Evolutionary conservation across 768 basidiomycete genomes (phyloP).

Genomic region (Lentinus tigrinus): DNA sequence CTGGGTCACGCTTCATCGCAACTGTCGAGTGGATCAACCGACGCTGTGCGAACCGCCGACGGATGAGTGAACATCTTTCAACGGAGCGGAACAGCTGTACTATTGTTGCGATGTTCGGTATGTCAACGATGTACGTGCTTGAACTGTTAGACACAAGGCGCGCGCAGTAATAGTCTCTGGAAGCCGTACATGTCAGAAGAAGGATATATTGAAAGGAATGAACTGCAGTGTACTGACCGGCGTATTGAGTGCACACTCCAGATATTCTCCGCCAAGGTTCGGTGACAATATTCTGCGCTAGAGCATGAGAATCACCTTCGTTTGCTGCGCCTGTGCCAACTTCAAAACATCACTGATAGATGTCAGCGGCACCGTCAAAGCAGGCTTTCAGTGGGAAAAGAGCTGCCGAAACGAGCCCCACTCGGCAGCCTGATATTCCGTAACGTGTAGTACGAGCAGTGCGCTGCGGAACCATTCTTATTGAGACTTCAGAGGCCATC

Average conservation of each 20-base stretch:
- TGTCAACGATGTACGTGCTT: not conserved
- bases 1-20: too few species aligned
- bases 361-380: not conserved
- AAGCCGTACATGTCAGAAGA: not conserved
- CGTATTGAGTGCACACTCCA: too few species aligned
- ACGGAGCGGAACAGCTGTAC: not conserved
- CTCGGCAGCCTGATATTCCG: too few species aligned
- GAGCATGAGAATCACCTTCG: too few species aligned
- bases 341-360: not conserved
- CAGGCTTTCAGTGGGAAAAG: not conserved
- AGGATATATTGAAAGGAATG: not conserved
- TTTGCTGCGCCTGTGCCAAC: not conserved
- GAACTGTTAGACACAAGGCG: not conserved
- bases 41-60: too few species aligned
- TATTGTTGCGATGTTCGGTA: not conserved
- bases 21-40: too few species aligned
- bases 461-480: too few species aligned
- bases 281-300: too few species aligned
- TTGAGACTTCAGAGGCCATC: too few species aligned
- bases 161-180: not conserved
- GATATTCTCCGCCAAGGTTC: too few species aligned
- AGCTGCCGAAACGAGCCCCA: not conserved
- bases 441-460: too few species aligned
- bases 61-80: too few species aligned
- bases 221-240: not conserved